phyloP scores from a whole-genome alignment of 1,284 basidiomycete species.

The Anthracocystis panici-leucophaei region DNA sequence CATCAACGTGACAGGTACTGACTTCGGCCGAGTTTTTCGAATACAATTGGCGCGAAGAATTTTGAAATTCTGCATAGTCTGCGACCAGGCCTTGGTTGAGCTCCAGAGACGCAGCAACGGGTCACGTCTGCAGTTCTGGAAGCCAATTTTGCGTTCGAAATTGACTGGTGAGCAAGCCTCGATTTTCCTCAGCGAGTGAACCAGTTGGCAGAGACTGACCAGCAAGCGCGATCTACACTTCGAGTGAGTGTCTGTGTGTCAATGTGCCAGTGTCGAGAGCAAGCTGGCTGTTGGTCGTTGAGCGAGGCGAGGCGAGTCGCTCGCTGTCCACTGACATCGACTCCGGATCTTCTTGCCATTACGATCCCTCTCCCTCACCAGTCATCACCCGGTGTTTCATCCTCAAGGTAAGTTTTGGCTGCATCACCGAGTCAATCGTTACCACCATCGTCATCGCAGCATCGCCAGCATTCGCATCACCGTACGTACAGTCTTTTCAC shows the following conservation, averaged over 20 bases:
- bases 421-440: slow-evolving; percentile 12
- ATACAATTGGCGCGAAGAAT: neutral
- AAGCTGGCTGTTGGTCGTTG: slow-evolving; percentile 5
- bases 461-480: slow-evolving; percentile 5
- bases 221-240: neutral
- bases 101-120: slow-evolving; percentile 2
- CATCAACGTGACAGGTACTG: no score
- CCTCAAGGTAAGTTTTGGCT: slow-evolving; percentile 51
- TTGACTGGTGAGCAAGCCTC: slow-evolving; percentile 18
- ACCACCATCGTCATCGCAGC: slow-evolving; percentile 31
- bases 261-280: neutral
- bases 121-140: neutral
- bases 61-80: neutral
- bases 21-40: slow-evolving; percentile 4
- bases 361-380: slow-evolving; percentile 42
- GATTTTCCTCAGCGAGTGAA: neutral
- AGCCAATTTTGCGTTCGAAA: neutral
- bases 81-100: neutral
- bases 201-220: neutral
- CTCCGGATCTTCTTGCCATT: slow-evolving; percentile 25
- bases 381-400: slow-evolving; percentile 51
- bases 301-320: slow-evolving; percentile 3
- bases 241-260: slow-evolving; percentile 1
- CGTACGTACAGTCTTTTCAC: neutral
- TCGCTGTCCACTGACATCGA: slow-evolving; percentile 17